Evolutionary conservation across 1,284 basidiomycete genomes (phyloP), one percentile per base, ranked within the genome.

Genomic region (Cryptococcus sp.): DNA sequence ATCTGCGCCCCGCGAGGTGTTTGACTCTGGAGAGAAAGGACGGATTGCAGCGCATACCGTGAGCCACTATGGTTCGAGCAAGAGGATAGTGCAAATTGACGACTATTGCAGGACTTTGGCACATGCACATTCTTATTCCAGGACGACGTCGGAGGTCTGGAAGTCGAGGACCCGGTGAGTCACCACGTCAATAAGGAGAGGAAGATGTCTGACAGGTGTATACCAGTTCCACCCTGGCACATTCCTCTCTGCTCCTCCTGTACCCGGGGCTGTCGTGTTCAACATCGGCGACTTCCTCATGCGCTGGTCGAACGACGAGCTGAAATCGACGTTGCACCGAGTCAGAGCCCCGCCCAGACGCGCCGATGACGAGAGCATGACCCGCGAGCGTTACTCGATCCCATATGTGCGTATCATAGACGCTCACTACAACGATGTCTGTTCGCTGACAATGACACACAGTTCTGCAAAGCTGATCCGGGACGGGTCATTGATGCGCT

Each of bases 271-370:
- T 0, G 74, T 86, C n/a, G 76, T 86, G 17, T 83, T 86, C 53
- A 87, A 87, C 64, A 85, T 84, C 5, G 85, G 84, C 3, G 85
- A 86, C 66, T 83, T 85, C 61, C 71, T 87, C 59, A 84, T 84
- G 82, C 76, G 84, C 62, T 87, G 85, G 85, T 83, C 83, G 0
- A 86, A 86, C 64, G 84, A 86, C 66, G 81, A 77, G 3, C 82
- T 87, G 31, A 81, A 82, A 62, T 86, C 85, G 59, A 84, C 85
- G 0, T 72, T 85, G 15, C 85, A 87, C 68, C 82, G 85, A 8
- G 86, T 87, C 11, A 80, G 82, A 35, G 81, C 83, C 0, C 85
- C 85, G 1, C 72, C 71, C 0, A 54, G 69, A 22, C 50, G 56
- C 17, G 53, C 60, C 11, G 67, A 62, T 7, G 48, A 64, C 10